Base-by-base conservation (phyloP, 2,329 filamentous ascomycete genomes). In the Metarhizium album region DNA sequence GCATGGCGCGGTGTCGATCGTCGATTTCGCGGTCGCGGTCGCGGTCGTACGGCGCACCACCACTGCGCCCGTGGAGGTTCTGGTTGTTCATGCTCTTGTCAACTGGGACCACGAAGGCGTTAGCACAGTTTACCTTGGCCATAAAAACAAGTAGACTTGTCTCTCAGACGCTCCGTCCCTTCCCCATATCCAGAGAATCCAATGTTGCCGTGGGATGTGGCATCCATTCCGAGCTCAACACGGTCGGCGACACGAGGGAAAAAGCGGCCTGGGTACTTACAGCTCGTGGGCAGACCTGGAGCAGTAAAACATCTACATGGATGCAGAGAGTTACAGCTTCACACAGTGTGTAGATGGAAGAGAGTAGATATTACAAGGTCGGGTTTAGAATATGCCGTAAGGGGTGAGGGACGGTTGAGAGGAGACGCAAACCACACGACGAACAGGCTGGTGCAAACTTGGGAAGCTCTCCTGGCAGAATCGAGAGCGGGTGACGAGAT, bases 21-120 rank as follows among this genome's bases (percentile, higher is more conserved):
- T 75, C 71, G 60, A 74, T 67, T 53, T 74, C 67, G 64, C 69
- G 72, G 51, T 75, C 73, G 64, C 71, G 70, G 58, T 75, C 72
- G 64, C 33, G 33, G 33, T 35, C 72, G 64, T 72, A 75, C 53
- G 63, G 67, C 62, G 63, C 58, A 56, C 62, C 64, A 62, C 65
- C 63, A 59, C 61, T 59, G 56, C 63, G 66, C 58, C 64, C 64
- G 62, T 73, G 71, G 52, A 70, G 64, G 53, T 67, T 68, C 56
- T 72, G 70, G 63, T 63, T 72, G 59, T 75, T 76, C 74, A 76
- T 76, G 57, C 54, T 67, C 48, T 53, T 57, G 2, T 56, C 57
- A 51, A 51, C 40, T 47, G 35, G 27, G 29, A 40, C 37, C 16
- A n/a, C 42, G n/a, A 42, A 27, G 3, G 31, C 40, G 46, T 51